Percentiles rank a stretch among this genome's conserved stretches.
These are phyloP conservation scores for Rosellinia necatrix DNA, from an alignment of 2,329 filamentous ascomycete genomes.

Conservation along the genomic window DNA sequence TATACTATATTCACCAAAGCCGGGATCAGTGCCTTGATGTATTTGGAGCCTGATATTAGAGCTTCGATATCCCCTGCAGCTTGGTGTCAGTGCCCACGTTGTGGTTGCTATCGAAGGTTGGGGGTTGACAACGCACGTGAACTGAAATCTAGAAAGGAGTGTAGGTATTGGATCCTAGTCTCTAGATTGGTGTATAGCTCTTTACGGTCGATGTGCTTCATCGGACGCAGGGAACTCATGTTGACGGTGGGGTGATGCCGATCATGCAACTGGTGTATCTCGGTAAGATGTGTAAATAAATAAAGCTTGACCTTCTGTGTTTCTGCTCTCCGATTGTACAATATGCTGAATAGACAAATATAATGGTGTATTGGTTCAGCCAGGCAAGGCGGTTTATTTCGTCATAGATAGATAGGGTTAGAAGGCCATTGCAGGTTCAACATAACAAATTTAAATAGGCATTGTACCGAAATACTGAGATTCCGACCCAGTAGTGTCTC, in stretches of 20 bases:
- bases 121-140: constrained; percentile 55
- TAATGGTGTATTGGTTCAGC: no score
- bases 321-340: no score
- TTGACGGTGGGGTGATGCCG: constrained; percentile 12
- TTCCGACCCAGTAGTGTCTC: constrained; percentile 5
- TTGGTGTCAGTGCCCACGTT: constrained; percentile 24
- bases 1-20: constrained; percentile 85
- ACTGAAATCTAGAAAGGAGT: constrained; percentile 77
- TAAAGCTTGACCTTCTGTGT: no score
- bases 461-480: not conserved
- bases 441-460: constrained; percentile 13
- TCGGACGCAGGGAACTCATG: constrained; percentile 36
- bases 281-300: no score
- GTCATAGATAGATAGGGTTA: no score
- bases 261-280: no score
- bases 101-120: not conserved
- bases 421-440: not conserved
- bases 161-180: constrained; percentile 71
- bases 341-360: no score
- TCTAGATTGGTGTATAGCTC: constrained; percentile 74
- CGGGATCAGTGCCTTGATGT: constrained; percentile 81
- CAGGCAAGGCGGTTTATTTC: not conserved
- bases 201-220: constrained; percentile 70
- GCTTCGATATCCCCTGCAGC: constrained; percentile 71
- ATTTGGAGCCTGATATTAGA: constrained; percentile 70